phyloP scores from a whole-genome alignment of 768 basidiomycete genomes.

The Albatrellus ellisii region DNA sequence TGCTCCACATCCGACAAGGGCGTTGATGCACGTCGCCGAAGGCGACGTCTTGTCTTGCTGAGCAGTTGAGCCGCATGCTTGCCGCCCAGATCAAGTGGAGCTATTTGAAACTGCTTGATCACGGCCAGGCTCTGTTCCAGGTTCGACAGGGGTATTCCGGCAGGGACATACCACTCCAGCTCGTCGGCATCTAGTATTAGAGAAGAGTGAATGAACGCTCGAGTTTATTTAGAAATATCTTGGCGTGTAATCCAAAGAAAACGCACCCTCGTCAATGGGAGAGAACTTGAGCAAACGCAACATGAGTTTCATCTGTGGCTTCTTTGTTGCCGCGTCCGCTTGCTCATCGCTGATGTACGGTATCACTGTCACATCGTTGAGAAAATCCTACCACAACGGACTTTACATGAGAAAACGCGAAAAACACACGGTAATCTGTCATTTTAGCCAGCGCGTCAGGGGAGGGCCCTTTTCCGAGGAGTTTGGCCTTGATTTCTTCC shows the following conservation, averaged over 20 bases:
- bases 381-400: not conserved
- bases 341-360: conserved; percentile 65
- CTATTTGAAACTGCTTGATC: conserved; percentile 72
- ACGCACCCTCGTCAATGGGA: conserved; percentile 51
- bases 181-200: conserved; percentile 67
- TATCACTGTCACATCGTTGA: conserved; percentile 38
- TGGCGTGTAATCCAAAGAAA: not conserved
- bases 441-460: conserved; percentile 56
- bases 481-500: conserved; percentile 1
- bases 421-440: conserved; percentile 56
- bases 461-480: conserved; percentile 33
- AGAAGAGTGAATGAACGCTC: not conserved
- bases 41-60: conserved; percentile 41
- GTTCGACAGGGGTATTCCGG: conserved; percentile 48
- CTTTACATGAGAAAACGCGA: not conserved
- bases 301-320: conserved; percentile 72
- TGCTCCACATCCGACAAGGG: conserved; percentile 33
- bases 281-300: conserved; percentile 70
- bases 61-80: conserved; percentile 65
- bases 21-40: conserved; percentile 36
- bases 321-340: conserved; percentile 63
- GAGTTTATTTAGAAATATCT: conserved; percentile 6
- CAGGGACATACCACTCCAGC: conserved; percentile 78
- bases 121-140: conserved; percentile 58
- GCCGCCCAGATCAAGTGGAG: conserved; percentile 70